Base-by-base conservation (phyloP, 1,284 basidiomycete genomes). In the Ustilago trichophora region DNA sequence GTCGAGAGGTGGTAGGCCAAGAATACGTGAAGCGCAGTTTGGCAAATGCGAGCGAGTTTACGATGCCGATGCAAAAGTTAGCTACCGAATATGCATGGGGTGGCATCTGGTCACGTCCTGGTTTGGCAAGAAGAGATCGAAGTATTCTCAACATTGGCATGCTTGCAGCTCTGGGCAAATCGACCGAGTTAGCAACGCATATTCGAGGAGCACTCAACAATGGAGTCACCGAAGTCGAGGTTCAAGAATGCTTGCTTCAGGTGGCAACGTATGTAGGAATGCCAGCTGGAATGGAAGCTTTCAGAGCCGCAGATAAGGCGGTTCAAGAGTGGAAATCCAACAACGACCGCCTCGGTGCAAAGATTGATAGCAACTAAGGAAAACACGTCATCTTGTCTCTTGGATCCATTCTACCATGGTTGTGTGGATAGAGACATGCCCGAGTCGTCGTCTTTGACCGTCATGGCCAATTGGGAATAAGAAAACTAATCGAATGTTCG, bases 201-300 rank as follows among this genome's bases (percentile, higher is more conserved):
- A 34, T 67, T 12, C 57, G 62, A 38, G 68, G 68, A 10, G 68
- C 68, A 3, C 62, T 71, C 26, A 71, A 56, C 51, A 71, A 71
- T 31, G 68, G 68, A 16, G 44, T 71, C 4, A 67, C 56, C 27
- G 57, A 57, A 37, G 16, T 24, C 24, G 60, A 70, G 45, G 31
- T 71, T 5, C 50, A 57, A 24, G 68, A 71, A 33, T 58, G 62
- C 34, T 40, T 70, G 40, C 52, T 70, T 3, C 60, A 65, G 15
- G 67, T 70, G 11, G 50, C 60, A 21, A 54, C 51, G 18, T 70
- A 70, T 27, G 62, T 60, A 4, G 67, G 67, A 3, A 66, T 66
- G 55, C 67, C 67, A 10, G 67, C 67, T 7, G 60, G 57, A 2
- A 47, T 70, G 62, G 67, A 70, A 27, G 46, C 56, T 9, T 63